Evolutionary conservation across 208 protist species (phyloP).

Genomic region (Chromosphaera perkinsii): DNA sequence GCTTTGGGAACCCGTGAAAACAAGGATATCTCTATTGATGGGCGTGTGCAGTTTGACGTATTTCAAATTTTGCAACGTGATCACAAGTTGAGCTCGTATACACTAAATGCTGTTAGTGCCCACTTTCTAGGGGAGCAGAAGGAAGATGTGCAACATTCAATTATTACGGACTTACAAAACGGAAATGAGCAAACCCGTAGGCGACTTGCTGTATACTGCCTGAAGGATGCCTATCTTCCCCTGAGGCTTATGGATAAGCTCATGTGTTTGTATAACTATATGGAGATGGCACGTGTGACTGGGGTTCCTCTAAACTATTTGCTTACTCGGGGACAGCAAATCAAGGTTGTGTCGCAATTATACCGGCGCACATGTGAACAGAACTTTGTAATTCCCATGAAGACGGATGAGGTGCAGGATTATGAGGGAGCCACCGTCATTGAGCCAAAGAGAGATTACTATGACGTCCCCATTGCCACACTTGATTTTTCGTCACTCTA

Average conservation of each 20-base stretch:
- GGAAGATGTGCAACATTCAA: conserved; percentile 98
- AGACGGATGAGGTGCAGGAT: background rate
- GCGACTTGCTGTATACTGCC: conserved; percentile 93
- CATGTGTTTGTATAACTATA: conserved; percentile 94
- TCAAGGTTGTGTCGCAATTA: conserved; percentile 75
- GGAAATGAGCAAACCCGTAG: conserved; percentile 85
- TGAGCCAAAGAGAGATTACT: conserved; percentile 85
- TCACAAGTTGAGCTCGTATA: conserved; percentile 97
- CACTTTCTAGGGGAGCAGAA: conserved; percentile 97
- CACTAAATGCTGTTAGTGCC: conserved; percentile 93
- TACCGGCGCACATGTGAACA: conserved; percentile 19
- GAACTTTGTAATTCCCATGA: conserved; percentile 35
- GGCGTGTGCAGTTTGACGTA: conserved; percentile 89
- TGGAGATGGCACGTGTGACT: conserved; percentile 84
- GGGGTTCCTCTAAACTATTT: conserved; percentile 88
- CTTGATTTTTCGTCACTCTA: conserved; percentile 97
- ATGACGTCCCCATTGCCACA: conserved; percentile 89
- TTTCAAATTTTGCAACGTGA: conserved; percentile 72
- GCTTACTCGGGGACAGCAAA: conserved; percentile 92
- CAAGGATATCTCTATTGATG: conserved; percentile 91
- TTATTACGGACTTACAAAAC: conserved; percentile 90
- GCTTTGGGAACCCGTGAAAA: conserved; percentile 94
- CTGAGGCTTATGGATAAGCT: conserved; percentile 90
- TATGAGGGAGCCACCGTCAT: conserved; percentile 95
- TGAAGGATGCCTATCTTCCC: conserved; percentile 91